Evolutionary conservation across 176 grass and related monocot genomes (phyloP), one percentile per base, ranked within the genome.

Genomic region (Aegilops tauschii): DNA sequence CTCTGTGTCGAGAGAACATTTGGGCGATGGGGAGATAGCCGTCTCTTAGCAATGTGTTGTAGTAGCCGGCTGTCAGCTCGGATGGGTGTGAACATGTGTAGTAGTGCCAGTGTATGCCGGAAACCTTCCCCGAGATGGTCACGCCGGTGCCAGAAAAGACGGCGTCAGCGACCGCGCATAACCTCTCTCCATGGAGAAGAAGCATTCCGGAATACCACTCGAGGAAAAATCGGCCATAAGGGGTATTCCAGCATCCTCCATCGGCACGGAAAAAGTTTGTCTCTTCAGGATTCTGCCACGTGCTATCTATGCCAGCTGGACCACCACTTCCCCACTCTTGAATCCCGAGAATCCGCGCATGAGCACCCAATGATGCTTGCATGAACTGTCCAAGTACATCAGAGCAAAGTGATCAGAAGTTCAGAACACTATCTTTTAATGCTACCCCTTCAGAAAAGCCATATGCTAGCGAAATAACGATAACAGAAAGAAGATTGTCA

Each of bases 201-300:
- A 95, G 88, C 90, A 95, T 87, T 42, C 88, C 90, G 36, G 90
- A 92, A 86, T 95, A 95, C 93, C 93, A 95, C 74, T 95, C 88
- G 3, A 95, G 93, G 72, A 95, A 95, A 86, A 95, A 91, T 2
- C 25, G 88, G 23, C 93, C 90, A 72, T 83, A 91, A 76, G 86
- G 77, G 45, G 86, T 89, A 76, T 95, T 90, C 90, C 93, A 93
- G 83, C 89, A 92, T 71, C 88, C 93, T 90, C 82, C 83, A 73
- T 90, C 32, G 47, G 75, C 44, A 6, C 58, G 89, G 39, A 92
- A 95, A 80, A 92, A 92, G 9, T 25, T 68, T 45, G 86, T 90
- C 56, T 89, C 80, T 74, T 93, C 88, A 56, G 87, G 77, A 27
- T 89, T 87, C 78, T 85, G 80, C 32, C 16, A 34, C 1, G 36